Percentiles rank a stretch among this genome's conserved stretches.
Conservation (phyloP, 1,139 yeast species). For the Suhomyces bribrorum region DNA sequence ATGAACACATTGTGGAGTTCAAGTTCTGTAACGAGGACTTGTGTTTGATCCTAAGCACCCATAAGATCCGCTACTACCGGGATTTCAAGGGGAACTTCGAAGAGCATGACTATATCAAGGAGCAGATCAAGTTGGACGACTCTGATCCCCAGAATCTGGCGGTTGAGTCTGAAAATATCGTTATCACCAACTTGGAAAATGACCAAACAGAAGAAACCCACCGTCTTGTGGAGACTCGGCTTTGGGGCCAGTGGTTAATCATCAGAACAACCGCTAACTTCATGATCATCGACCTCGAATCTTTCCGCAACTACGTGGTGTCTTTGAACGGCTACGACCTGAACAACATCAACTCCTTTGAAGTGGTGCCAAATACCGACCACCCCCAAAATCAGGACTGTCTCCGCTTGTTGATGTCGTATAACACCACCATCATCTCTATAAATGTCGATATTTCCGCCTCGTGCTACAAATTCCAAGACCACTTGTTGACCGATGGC, state of each 20-base stretch:
- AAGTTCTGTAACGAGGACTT: constrained; percentile 61
- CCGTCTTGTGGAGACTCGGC: constrained; percentile 25
- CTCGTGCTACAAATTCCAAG: constrained; percentile 28
- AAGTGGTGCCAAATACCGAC: constrained; percentile 12
- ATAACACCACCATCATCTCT: constrained; percentile 31
- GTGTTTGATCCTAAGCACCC: constrained; percentile 57
- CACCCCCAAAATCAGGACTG: constrained; percentile 9
- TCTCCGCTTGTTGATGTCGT: constrained; percentile 29
- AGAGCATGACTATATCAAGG: constrained; percentile 45
- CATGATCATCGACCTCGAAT: constrained; percentile 29
- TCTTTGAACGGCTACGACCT: constrained; percentile 24
- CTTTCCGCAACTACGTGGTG: constrained; percentile 29
- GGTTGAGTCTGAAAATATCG: constrained; percentile 1
- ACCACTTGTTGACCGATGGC: constrained; percentile 52
- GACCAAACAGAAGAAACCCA: constrained; percentile 33
- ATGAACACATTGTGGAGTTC: constrained; percentile 58
- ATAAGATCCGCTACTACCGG: constrained; percentile 62
- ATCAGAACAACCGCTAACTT: constrained; percentile 31
- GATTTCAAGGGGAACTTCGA: constrained; percentile 70
- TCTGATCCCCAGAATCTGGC: constrained; percentile 16
- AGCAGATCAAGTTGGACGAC: constrained; percentile 35
- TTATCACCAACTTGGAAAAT: constrained; percentile 38
- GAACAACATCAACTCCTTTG: constrained; percentile 19
- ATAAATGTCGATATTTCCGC: constrained; percentile 28
- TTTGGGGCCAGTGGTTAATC: constrained; percentile 35